phyloP scores from a whole-genome alignment of 208 protist genomes.

The Trypanosoma mega region DNA sequence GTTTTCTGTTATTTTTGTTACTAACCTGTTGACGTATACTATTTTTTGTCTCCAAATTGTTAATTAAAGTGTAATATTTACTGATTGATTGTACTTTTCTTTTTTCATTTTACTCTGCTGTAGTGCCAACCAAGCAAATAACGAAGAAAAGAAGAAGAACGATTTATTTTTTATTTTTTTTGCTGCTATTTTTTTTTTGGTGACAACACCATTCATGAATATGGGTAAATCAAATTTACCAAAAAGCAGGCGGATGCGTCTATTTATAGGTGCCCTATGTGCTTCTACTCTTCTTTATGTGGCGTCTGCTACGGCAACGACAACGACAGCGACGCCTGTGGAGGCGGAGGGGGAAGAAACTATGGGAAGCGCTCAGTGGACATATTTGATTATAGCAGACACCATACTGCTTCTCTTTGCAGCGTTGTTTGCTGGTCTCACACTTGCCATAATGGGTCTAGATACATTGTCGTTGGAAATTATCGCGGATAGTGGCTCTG shows the following conservation, averaged over 20 bases:
- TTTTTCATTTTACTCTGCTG: no score
- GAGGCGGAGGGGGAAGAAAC: conserved; percentile 14
- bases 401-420: conserved; percentile 90
- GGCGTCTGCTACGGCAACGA: not conserved
- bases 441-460: conserved; percentile 93
- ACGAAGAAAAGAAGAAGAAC: no score
- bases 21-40: not conserved
- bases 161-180: no score
- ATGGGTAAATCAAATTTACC: no score
- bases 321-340: not conserved
- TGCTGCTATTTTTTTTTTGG: conserved; percentile 1
- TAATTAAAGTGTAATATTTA: conserved; percentile 7
- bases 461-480: conserved; percentile 94
- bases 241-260: no score
- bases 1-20: conserved; percentile 7
- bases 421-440: conserved; percentile 95
- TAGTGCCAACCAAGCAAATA: no score
- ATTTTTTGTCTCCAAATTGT: conserved; percentile 9
- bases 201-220: not conserved
- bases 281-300: conserved; percentile 1
- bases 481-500: conserved; percentile 83
- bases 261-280: no score
- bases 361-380: conserved; percentile 48
- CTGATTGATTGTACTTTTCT: not conserved
- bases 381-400: conserved; percentile 75